Percentiles rank a stretch among this genome's conserved stretches.
phyloP scores from a whole-genome alignment of 768 basidiomycete species.

The Leucocoprinus leucothites region DNA sequence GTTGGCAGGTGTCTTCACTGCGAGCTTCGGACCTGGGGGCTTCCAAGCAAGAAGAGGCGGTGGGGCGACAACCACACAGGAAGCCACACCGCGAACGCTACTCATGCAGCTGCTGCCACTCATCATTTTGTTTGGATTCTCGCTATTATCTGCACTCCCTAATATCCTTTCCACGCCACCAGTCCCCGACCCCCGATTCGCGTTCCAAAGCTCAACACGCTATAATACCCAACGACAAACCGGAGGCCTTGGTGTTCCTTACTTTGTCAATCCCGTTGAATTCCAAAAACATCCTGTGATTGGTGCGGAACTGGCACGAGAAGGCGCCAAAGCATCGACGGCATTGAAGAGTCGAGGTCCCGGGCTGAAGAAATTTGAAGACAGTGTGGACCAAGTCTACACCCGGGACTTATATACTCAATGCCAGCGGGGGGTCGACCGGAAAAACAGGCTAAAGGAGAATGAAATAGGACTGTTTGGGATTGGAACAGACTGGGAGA shows the following conservation, averaged over 20 bases:
- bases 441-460: slow-evolving; percentile 68
- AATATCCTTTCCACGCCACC: slow-evolving; percentile 64
- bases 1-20: slow-evolving; percentile 58
- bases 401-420: slow-evolving; percentile 64
- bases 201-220: slow-evolving; percentile 58
- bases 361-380: slow-evolving; percentile 64
- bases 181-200: slow-evolving; percentile 76
- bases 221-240: slow-evolving; percentile 76
- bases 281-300: slow-evolving; percentile 76
- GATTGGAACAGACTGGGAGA: slow-evolving; percentile 89
- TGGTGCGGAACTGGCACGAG: slow-evolving; percentile 63
- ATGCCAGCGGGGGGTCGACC: slow-evolving; percentile 69
- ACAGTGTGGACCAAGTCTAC: slow-evolving; percentile 70
- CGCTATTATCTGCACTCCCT: slow-evolving; percentile 78
- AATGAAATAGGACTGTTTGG: slow-evolving; percentile 86
- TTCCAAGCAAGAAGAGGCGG: slow-evolving; percentile 35
- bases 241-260: slow-evolving; percentile 63
- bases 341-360: slow-evolving; percentile 42
- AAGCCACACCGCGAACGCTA: slow-evolving; percentile 55
- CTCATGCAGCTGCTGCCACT: slow-evolving; percentile 82
- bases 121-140: slow-evolving; percentile 80
- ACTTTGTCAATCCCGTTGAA: slow-evolving; percentile 80
- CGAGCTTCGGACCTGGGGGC: slow-evolving; percentile 78
- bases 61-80: slow-evolving; percentile 18
- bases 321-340: slow-evolving; percentile 32